A percentile compares a stretch with the other conserved stretches of the same genome.
Evolutionary conservation across 495 filamentous ascomycete species (phyloP).

Genomic region (Hypoxylon intermedium): DNA sequence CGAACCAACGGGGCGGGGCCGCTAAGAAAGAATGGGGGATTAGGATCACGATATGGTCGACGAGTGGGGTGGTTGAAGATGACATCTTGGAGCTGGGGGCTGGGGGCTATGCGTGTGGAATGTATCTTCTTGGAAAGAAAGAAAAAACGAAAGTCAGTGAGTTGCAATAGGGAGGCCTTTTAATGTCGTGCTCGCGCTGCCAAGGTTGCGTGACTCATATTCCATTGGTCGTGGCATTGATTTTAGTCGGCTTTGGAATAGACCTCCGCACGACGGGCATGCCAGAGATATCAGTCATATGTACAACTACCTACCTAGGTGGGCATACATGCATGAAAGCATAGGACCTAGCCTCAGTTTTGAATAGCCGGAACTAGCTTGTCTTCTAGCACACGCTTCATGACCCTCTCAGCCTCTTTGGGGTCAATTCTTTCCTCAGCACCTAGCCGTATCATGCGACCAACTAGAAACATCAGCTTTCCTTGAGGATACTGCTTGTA

Average conservation of each 20-base stretch:
- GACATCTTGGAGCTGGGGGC: constrained; percentile 3
- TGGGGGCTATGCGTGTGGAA: background rate
- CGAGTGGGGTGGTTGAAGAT: constrained; percentile 29
- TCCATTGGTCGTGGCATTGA: background rate
- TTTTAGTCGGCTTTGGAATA: background rate
- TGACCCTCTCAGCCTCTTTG: constrained; percentile 68
- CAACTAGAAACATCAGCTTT: constrained; percentile 87
- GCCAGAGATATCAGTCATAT: constrained; percentile 9
- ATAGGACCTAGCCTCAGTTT: constrained; percentile 10
- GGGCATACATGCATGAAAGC: constrained; percentile 1
- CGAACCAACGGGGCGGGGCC: constrained; percentile 56
- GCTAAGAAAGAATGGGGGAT: constrained; percentile 52
- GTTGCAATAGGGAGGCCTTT: too few species aligned
- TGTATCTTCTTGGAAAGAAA: too few species aligned
- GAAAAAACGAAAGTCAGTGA: too few species aligned
- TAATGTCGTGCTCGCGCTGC: constrained; percentile 27
- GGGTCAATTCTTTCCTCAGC: constrained; percentile 81
- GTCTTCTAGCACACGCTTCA: constrained; percentile 63
- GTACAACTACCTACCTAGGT: background rate
- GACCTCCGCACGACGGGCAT: background rate
- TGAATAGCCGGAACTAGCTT: constrained; percentile 26
- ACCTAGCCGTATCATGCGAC: constrained; percentile 84
- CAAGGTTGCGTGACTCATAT: constrained; percentile 35
- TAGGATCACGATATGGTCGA: constrained; percentile 67
- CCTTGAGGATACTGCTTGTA: constrained; percentile 66